A percentile compares a stretch with the other conserved stretches of the same genome.
phyloP scores from a whole-genome alignment of 306 rosid species.

The Quercus rubra region DNA sequence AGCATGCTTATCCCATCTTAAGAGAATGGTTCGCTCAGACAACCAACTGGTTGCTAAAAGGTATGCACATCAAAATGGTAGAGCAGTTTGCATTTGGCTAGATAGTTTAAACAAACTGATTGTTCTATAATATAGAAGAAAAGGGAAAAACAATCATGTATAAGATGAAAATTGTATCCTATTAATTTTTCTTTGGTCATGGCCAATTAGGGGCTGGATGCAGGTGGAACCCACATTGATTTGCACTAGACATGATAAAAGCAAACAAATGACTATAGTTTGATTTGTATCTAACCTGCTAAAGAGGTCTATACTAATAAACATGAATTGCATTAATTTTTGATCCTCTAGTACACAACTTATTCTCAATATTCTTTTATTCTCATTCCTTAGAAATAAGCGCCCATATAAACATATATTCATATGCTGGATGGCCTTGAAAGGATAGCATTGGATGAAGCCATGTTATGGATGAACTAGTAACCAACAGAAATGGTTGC shows the following conservation, averaged over 20 bases:
- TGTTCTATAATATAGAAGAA: background rate
- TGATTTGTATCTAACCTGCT: background rate
- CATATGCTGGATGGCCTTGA: background rate
- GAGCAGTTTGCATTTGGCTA: background rate
- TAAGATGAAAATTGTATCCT: background rate
- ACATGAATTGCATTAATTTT: background rate
- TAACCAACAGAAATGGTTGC: background rate
- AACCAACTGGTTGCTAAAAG: background rate
- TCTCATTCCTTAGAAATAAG: background rate
- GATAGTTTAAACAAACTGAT: background rate
- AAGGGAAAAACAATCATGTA: background rate
- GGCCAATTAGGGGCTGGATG: background rate
- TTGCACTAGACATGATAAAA: background rate
- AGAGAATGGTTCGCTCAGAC: constrained; percentile 11
- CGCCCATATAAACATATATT: background rate
- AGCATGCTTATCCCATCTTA: constrained; percentile 11
- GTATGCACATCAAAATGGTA: background rate
- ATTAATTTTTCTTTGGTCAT: background rate
- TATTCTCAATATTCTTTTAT: background rate
- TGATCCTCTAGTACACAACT: background rate
- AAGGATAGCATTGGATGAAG: background rate
- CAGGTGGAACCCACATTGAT: background rate
- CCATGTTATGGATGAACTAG: background rate
- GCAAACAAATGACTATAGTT: background rate
- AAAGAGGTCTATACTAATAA: background rate